Evolutionary conservation across 2,329 filamentous ascomycete genomes (phyloP).

Genomic region (Pochonia chlamydosporia): DNA sequence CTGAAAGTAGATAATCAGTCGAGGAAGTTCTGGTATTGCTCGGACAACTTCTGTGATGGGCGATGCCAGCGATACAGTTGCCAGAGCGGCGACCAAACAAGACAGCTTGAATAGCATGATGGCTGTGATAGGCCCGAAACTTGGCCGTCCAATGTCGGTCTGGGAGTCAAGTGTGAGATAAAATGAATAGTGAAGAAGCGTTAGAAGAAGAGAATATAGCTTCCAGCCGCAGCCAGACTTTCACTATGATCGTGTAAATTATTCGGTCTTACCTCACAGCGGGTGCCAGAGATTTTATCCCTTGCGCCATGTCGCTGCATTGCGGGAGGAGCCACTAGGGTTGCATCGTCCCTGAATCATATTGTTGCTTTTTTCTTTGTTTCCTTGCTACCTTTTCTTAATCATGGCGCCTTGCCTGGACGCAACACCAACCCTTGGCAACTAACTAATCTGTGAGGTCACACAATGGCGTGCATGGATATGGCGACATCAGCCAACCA

Average conservation of each 20-base stretch:
- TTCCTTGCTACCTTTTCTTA: background rate
- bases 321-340: too few relatives aligned
- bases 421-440: background rate
- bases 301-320: background rate
- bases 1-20: conserved; percentile 44
- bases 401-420: too few relatives aligned
- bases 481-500: background rate
- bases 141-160: too few relatives aligned
- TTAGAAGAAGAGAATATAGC: background rate
- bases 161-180: background rate
- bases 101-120: background rate
- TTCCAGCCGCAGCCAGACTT: background rate
- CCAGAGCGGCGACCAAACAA: background rate
- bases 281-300: background rate
- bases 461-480: background rate
- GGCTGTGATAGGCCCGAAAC: background rate
- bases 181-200: background rate
- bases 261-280: too few relatives aligned
- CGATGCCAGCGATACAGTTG: background rate
- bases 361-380: background rate
- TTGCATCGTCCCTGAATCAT: background rate
- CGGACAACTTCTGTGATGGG: background rate
- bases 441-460: background rate
- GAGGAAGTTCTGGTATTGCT: conserved; percentile 16
- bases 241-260: background rate